Percentiles rank a stretch among this genome's conserved stretches.
Evolutionary conservation across 345 rosid genomes (phyloP).

Genomic region (Salix viminalis): DNA sequence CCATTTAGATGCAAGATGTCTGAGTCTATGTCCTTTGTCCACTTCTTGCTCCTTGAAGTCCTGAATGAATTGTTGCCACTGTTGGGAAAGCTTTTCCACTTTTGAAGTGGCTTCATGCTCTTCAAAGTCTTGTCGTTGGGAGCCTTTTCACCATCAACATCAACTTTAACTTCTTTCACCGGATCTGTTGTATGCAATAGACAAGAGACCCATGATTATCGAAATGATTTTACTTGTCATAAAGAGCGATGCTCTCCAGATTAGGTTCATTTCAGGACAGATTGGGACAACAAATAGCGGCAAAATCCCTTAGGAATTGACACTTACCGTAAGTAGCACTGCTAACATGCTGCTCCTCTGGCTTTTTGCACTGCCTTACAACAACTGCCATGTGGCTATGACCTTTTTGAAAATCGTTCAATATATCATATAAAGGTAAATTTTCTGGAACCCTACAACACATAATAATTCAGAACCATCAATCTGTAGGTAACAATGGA

Average conservation of each 20-base stretch:
- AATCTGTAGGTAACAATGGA: background rate
- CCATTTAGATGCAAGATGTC: slow-evolving; percentile 70
- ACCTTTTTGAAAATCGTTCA: slow-evolving; percentile 98
- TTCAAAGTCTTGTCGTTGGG: slow-evolving; percentile 43
- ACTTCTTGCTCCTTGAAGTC: slow-evolving; percentile 64
- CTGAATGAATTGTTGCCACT: slow-evolving; percentile 28
- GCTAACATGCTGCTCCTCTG: slow-evolving; percentile 17
- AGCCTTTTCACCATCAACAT: slow-evolving; percentile 52
- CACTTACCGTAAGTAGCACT: slow-evolving; percentile 36
- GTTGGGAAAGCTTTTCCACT: slow-evolving; percentile 82
- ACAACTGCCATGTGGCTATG: slow-evolving; percentile 99
- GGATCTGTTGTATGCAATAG: slow-evolving; percentile 29
- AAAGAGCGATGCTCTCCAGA: background rate
- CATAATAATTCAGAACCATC: background rate
- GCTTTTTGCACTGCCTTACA: slow-evolving; percentile 48
- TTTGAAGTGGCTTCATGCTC: slow-evolving; percentile 60
- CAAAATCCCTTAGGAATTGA: background rate
- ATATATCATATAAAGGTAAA: slow-evolving; percentile 85
- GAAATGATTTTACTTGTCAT: background rate
- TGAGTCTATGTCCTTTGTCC: slow-evolving; percentile 64
- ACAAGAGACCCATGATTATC: slow-evolving; percentile 1
- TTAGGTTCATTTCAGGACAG: background rate
- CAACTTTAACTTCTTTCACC: slow-evolving; percentile 50
- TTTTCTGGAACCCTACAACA: slow-evolving; percentile 63
- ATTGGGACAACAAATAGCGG: background rate